These are phyloP conservation scores for Elongisporangium anandrum DNA, from an alignment of 352 stramenopile species.

Conservation along the genomic window DNA sequence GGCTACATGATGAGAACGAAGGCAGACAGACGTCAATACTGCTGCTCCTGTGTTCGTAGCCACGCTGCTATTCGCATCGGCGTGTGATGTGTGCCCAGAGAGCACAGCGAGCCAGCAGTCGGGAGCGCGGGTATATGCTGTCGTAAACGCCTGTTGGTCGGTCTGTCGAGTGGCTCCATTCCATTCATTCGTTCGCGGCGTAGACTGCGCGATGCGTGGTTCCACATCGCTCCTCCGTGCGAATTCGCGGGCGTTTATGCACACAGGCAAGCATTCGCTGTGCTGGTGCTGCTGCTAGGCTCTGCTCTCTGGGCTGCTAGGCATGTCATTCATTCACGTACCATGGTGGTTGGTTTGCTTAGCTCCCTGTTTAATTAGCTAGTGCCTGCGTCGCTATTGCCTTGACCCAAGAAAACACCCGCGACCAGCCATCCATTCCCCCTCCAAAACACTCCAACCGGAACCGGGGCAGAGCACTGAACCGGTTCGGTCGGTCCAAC, in stretches of 20 bases:
- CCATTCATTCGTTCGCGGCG: background rate
- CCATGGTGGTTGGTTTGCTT: constrained; percentile 79
- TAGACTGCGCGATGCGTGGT: too few species aligned
- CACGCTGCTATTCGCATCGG: background rate
- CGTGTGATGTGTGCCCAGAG: background rate
- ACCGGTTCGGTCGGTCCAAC: constrained; percentile 1
- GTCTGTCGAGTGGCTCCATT: background rate
- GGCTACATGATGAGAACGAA: constrained; percentile 52
- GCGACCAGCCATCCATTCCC: constrained; percentile 47
- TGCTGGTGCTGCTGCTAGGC: background rate
- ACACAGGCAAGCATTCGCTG: background rate
- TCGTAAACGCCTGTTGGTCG: background rate
- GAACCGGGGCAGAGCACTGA: constrained; percentile 1
- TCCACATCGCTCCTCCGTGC: background rate
- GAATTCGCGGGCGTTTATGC: background rate
- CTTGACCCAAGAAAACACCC: constrained; percentile 5
- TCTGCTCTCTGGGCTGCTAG: background rate
- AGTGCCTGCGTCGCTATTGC: constrained; percentile 32
- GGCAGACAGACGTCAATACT: background rate
- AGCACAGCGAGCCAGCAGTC: constrained; percentile 2
- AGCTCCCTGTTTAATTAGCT: constrained; percentile 83
- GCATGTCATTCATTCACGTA: constrained; percentile 17
- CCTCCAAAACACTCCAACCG: constrained; percentile 2
- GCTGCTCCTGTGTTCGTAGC: background rate
- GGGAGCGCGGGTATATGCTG: background rate